Base-by-base conservation (phyloP, 2,329 filamentous ascomycete genomes). In the Colletotrichum sp. region DNA sequence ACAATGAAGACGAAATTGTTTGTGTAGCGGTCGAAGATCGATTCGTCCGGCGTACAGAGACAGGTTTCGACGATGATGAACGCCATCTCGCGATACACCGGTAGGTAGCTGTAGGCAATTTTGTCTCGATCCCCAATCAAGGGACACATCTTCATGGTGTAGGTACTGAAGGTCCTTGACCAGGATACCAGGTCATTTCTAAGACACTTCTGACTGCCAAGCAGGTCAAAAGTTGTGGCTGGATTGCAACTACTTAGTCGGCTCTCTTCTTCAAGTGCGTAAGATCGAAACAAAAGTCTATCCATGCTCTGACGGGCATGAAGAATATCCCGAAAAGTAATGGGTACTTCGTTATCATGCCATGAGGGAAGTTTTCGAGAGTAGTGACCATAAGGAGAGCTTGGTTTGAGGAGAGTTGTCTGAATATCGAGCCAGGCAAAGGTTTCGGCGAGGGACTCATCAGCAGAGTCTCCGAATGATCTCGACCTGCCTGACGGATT, bases 161-260 rank as follows among this genome's bases (percentile, higher is more conserved):
- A 62, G 6, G 28, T 8, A 15, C 16, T 0, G 59, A 26, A 62
- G 28, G 28, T 28, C 59, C 0, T 24, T 15, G 28, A 30, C 59
- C 59, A 62, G 28, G 0, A 28, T 32, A 7, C 13, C 0, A 62
- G 28, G 28, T 28, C 24, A 18, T 24, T 62, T 0, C 28, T 15
- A 28, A 62, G 24, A 28, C 10, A 5, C 0, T 28, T 28, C 28
- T 62, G 59, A 8, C 21, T 62, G 3, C 28, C 5, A 1, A 62
- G 59, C 26, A 62, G 26, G 59, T 62, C 28, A 0, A 62, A 62
- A 1, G 8, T 3, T 3, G 8, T 1, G 5, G 39, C 39, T n/a
- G 18, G 2, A 44, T 44, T 1, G 1, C 1, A n/a, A 0, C 5
- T 44, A 10, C 5, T n/a, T n/a, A 2, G 39, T n/a, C 18, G 39